A percentile compares a stretch with the other conserved stretches of the same genome.
Conservation (phyloP, 176 grass and related monocot genomes). For the Cocos nucifera region DNA sequence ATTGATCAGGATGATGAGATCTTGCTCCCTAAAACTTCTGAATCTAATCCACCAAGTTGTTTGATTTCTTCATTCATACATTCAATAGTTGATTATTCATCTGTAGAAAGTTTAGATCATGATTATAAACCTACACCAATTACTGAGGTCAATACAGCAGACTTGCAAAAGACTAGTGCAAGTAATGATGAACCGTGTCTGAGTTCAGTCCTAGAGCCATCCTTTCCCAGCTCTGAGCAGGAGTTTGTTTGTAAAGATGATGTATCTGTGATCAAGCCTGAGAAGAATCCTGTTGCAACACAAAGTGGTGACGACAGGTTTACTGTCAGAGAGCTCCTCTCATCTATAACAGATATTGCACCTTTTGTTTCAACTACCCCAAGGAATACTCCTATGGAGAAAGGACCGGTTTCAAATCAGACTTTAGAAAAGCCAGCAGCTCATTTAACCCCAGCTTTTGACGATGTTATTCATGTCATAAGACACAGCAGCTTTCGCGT, state of each 20-base stretch:
- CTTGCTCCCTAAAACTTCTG: conserved; percentile 34
- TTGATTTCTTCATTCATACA: conserved; percentile 24
- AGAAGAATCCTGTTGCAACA: conserved; percentile 20
- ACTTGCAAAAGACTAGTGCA: conserved; percentile 48
- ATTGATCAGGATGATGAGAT: conserved; percentile 22
- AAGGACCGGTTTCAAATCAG: conserved; percentile 26
- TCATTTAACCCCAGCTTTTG: conserved; percentile 47
- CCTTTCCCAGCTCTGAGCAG: conserved; percentile 33
- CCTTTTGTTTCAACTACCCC: conserved; percentile 31
- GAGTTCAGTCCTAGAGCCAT: conserved; percentile 37
- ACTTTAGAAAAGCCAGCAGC: conserved; percentile 32
- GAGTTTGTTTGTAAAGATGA: conserved; percentile 64
- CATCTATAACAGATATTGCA: conserved; percentile 44
- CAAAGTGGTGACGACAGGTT: conserved; percentile 67
- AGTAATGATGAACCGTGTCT: conserved; percentile 30
- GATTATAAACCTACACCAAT: conserved; percentile 22
- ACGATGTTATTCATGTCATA: conserved; percentile 81
- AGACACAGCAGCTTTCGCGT: conserved; percentile 60
- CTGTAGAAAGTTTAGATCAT: conserved; percentile 25
- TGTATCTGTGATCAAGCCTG: conserved; percentile 18
- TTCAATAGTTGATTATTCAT: conserved; percentile 18
- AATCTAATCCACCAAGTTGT: conserved; percentile 32
- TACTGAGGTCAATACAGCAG: conserved; percentile 38
- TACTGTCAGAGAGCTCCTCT: conserved; percentile 82
- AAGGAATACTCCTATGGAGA: conserved; percentile 16